phyloP scores from a whole-genome alignment of 805 yeast species.

The Wickerhamomyces hampshirensis region DNA sequence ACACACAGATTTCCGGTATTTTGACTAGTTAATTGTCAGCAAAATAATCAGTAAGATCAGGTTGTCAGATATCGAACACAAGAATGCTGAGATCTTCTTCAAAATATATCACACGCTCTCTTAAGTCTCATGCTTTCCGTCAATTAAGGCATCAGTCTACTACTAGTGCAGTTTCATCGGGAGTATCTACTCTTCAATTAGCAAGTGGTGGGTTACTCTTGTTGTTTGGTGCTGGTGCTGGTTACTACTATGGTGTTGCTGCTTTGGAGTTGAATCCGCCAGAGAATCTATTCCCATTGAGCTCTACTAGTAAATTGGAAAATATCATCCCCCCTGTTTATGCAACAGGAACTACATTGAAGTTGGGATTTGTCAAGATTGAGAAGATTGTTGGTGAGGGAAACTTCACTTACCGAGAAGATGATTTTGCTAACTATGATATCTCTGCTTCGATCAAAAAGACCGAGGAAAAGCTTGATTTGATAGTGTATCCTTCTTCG shows the following conservation, averaged over 20 bases:
- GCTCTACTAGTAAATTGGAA: conserved; percentile 4
- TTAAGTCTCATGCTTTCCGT: not conserved
- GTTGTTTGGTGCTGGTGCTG: conserved; percentile 8
- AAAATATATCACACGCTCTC: not conserved
- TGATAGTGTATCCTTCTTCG: conserved; percentile 53
- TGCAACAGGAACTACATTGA: conserved; percentile 9
- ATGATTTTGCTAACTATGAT: conserved; percentile 10
- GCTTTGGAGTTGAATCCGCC: conserved; percentile 3
- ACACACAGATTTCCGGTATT: no score
- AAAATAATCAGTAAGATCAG: no score
- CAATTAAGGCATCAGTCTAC: no score
- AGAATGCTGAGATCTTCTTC: no score
- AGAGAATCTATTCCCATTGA: conserved; percentile 3
- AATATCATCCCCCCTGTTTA: conserved; percentile 6
- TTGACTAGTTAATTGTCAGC: no score
- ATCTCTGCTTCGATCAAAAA: conserved; percentile 3
- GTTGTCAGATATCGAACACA: no score
- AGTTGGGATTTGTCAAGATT: conserved; percentile 8
- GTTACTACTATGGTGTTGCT: conserved; percentile 6
- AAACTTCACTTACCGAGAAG: conserved; percentile 8
- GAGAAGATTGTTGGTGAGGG: conserved; percentile 9
- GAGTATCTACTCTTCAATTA: not conserved
- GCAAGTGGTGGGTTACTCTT: not conserved
- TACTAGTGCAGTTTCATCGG: conserved; percentile 2
- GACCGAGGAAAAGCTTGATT: conserved; percentile 32